Base-by-base conservation (phyloP, 2,329 filamentous ascomycete species). In the Bipolaris sorokiniana region DNA sequence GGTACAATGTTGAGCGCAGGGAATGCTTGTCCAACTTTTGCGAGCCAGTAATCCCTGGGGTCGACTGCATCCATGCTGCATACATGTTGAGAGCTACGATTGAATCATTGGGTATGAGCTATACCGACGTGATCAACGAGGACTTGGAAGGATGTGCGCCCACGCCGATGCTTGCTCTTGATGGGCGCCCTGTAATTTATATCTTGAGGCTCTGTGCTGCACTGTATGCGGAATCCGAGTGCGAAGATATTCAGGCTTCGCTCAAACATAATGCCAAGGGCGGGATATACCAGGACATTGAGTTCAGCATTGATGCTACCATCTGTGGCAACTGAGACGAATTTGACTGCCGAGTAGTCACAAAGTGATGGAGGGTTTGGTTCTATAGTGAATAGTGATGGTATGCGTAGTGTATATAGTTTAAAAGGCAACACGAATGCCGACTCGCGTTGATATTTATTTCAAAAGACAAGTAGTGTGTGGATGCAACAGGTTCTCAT, bases 11-110 rank as follows among this genome's bases (percentile, higher is more conserved):
- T 22, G 48, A 41, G 9, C 20, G 33, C 10, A 33, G 22, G 28
- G 40, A 48, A n/a, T 54, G 55, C 7, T 16, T 57, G 5, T 50
- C n/a, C 18, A 33, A 40, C 1, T 3, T 54, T 18, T 54, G 51
- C 40, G 38, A 46, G 7, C 51, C 40, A 3, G 7, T 10, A 6
- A 11, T 57, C 5, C 33, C 23, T 3, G 40, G 45, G 7, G 15
- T 49, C 16, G 11, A 3, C 11, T 55, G 47, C 18, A 5, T 23
- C 1, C 13, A 41, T 1, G 7, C 7, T 20, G 31, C n/a, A n/a
- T 7, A 22, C 5, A 16, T 48, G 5, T 36, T 53, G 4, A 10
- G n/a, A 1, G 13, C 4, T 7, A 31, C 5, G 4, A 4, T 42
- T 9, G 13, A 20, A 13, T 7, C 18, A 7, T 44, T 33, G 4